These are phyloP conservation scores for Blastomyces silverae DNA, from an alignment of 2,329 filamentous ascomycete species.

Conservation along the genomic window DNA sequence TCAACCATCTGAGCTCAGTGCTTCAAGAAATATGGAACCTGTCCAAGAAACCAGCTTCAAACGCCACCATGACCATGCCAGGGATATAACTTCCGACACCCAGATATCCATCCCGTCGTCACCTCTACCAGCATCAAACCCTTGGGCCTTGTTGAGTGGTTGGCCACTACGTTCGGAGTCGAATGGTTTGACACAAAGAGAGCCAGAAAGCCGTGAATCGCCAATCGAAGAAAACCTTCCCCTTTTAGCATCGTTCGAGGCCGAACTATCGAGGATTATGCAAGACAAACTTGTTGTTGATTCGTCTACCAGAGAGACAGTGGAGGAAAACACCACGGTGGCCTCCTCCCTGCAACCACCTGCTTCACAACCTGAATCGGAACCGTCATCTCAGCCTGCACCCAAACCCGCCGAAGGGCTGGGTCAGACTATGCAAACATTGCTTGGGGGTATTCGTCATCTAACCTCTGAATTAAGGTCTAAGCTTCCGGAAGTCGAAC, in stretches of 20 bases:
- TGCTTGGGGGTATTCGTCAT: conserved; percentile 33
- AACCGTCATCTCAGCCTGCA: conserved; percentile 7
- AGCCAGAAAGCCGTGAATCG: conserved; percentile 20
- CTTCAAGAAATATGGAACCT: not conserved
- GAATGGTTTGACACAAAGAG: conserved; percentile 16
- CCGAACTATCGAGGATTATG: conserved; percentile 35
- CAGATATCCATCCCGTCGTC: not conserved
- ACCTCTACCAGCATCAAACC: conserved; percentile 16
- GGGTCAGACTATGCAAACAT: conserved; percentile 30
- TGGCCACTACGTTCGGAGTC: conserved; percentile 1
- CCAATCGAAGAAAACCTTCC: conserved; percentile 27
- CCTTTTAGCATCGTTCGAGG: conserved; percentile 37
- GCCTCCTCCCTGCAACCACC: conserved; percentile 18
- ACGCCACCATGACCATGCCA: conserved; percentile 15
- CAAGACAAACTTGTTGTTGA: conserved; percentile 13
- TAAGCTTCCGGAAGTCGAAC: conserved; percentile 36
- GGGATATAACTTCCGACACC: not conserved
- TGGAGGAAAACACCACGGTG: conserved; percentile 4
- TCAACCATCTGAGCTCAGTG: not conserved
- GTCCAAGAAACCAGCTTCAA: conserved; percentile 24
- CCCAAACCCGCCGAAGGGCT: conserved; percentile 28
- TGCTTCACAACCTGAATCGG: conserved; percentile 14
- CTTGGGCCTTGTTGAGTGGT: conserved; percentile 22
- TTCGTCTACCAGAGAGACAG: conserved; percentile 13
- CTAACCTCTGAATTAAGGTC: conserved; percentile 34